Base-by-base conservation (phyloP, 805 yeast genomes). In the Komagataella kurtzmanii region DNA sequence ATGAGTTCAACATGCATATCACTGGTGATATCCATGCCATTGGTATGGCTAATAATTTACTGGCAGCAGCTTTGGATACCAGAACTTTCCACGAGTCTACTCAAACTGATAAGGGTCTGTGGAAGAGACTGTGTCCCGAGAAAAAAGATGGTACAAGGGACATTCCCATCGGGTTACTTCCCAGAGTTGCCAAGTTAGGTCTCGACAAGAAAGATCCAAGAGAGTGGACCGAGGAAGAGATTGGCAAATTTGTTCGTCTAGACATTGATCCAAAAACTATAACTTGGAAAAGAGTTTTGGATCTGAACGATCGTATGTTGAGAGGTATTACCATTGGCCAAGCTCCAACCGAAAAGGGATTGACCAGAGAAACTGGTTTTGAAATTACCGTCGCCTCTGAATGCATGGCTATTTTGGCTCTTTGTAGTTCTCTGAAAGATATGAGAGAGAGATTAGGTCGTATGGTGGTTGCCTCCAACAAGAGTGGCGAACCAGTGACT, bases 1-100 rank as follows among this genome's bases (percentile, higher is more conserved):
- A 91, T 68, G 97, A 91, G 70, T 91, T 91, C 75, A 91, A 93
- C 73, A 80, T 93, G 87, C 98, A 91, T 66, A 75, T 91, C 58
- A 91, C 98, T 50, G 98, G 98, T 65, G 99, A 91, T 66, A 91
- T 91, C 58, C 98, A 91, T 69, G 98, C 98, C 48, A 89, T 91
- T 54, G 81, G 89, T 50, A 89, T 89, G 54, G 98, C 98, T 43
- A 90, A 88, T 59, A 91, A 91, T 73, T 74, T 91, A 62, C 75
- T 91, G 56, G 96, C 97, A 54, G 97, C 98, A 49, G 98, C 98
- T 36, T 83, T 91, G 55, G 98, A 91, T 69, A 88, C 98, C 6
- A 83, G 98, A 70, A 87, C 90, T 80, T 91, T 91, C 79, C 98
- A 91, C 66, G 98, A 91, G 71, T 62, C 74, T 56, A 84, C 97